Evolutionary conservation across 2,329 filamentous ascomycete species (phyloP), one percentile per base, ranked within the genome.

Genomic region (Incumbomyces lentus): DNA sequence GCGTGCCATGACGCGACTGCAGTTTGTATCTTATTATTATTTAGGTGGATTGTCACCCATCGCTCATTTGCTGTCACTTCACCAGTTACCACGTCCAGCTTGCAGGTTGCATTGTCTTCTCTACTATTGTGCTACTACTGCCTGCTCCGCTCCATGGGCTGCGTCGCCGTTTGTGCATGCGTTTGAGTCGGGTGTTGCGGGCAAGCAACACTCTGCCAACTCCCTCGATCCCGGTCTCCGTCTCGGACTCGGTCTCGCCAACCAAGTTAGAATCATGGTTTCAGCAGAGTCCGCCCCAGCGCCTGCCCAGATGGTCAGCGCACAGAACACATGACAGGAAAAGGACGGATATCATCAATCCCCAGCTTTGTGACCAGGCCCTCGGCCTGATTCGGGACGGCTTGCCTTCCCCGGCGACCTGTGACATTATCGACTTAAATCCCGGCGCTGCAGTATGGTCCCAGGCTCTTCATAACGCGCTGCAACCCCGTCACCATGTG

Each of bases 351-450:
- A 42, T 42, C 30, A 13, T 33, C 40, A 42, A 33, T n/a, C 26
- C 26, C 2, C 26, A 32, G 4, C 30, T 42, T 6, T 42, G 40
- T 26, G 2, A 87, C 59, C 81, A 90, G 56, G 68, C 84, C 12
- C 57, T 94, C 38, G 61, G 76, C 6, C 85, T 85, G 50, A 67
- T 93, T n/a, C 78, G 75, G 2, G 74, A 76, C 1, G 79, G 79
- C 2, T 73, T 96, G 14, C 68, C 78, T 30, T 75, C 78, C 37
- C 82, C 92, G 62, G 68, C 72, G 41, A 85, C 86, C 45, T 88
- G 89, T 65, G 88, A 94, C 58, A 74, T 96, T 37, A 70, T 98
- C 57, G 90, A 96, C 60, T 69, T 95, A 47, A 86, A 89, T 62
- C 90, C 90, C 0, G 88, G 88, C 12, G 68, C 69, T 1, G 86